These are phyloP conservation scores for Liquidambar formosana DNA, from an alignment of 164 flowering plant species.

Conservation along the genomic window DNA sequence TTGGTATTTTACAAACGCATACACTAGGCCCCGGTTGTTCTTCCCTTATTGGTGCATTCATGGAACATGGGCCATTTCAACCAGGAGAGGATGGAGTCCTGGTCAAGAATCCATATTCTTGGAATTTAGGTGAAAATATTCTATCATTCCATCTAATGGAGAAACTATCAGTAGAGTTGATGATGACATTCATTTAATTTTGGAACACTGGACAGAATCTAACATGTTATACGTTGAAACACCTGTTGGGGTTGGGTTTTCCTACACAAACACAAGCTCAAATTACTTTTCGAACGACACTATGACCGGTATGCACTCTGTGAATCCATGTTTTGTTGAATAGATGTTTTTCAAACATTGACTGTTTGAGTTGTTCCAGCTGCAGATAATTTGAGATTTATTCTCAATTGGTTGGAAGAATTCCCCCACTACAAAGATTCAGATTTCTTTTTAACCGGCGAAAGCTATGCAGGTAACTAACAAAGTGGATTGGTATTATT, in stretches of 20 bases:
- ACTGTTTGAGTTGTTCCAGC: slow-evolving; percentile 20
- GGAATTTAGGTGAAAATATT: slow-evolving; percentile 38
- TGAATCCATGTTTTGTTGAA: neutral
- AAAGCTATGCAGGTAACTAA: slow-evolving; percentile 54
- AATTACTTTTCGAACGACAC: slow-evolving; percentile 47
- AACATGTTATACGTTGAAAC: slow-evolving; percentile 50
- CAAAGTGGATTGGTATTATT: too few relatives aligned
- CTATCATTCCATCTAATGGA: too few relatives aligned
- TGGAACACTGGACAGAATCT: slow-evolving; percentile 39
- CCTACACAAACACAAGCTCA: slow-evolving; percentile 46
- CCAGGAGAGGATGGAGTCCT: slow-evolving; percentile 29
- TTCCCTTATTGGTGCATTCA: slow-evolving; percentile 47
- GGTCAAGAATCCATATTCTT: slow-evolving; percentile 37
- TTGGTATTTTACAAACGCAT: too few relatives aligned
- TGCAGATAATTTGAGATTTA: slow-evolving; percentile 37
- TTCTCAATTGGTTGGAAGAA: slow-evolving; percentile 43
- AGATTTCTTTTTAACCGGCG: slow-evolving; percentile 41
- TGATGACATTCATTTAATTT: neutral
- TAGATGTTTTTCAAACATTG: neutral
- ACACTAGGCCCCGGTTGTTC: slow-evolving; percentile 56
- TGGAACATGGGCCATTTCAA: slow-evolving; percentile 53
- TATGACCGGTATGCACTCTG: slow-evolving; percentile 38
- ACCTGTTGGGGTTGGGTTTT: slow-evolving; percentile 53
- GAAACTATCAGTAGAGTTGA: neutral
- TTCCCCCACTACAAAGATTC: slow-evolving; percentile 41